These are phyloP conservation scores for Leptographium wingfieldii DNA, from an alignment of 2,329 filamentous ascomycete genomes.

Conservation along the genomic window DNA sequence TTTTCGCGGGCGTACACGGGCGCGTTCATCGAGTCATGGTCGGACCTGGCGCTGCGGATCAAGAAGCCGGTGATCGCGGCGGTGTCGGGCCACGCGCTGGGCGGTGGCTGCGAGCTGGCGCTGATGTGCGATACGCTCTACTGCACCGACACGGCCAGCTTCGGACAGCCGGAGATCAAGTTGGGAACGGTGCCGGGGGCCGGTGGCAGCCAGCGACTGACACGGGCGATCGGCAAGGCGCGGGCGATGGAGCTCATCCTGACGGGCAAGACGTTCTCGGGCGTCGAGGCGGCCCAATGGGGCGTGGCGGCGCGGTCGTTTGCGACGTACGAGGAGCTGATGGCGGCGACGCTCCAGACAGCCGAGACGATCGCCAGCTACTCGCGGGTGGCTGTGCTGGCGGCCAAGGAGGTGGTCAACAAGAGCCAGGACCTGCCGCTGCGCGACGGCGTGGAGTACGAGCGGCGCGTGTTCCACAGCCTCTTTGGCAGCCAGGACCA, in stretches of 20 bases:
- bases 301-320: constrained; percentile 79
- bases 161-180: constrained; percentile 96
- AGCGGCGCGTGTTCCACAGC: constrained; percentile 84
- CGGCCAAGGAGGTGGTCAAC: constrained; percentile 95
- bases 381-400: constrained; percentile 76
- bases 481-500: constrained; percentile 92
- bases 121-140: constrained; percentile 97
- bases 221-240: constrained; percentile 68
- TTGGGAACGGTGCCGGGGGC: constrained; percentile 85
- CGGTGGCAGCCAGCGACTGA: constrained; percentile 81
- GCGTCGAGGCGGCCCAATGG: constrained; percentile 77
- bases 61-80: constrained; percentile 93
- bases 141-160: constrained; percentile 73
- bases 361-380: constrained; percentile 84
- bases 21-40: constrained; percentile 96
- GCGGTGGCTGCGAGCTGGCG: constrained; percentile 89
- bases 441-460: constrained; percentile 85
- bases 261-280: constrained; percentile 73
- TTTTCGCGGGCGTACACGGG: constrained; percentile 78
- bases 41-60: constrained; percentile 65
- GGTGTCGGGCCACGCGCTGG: constrained; percentile 87
- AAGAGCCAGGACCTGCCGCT: constrained; percentile 90
- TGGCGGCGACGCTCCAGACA: constrained; percentile 68
- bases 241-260: constrained; percentile 86
- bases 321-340: constrained; percentile 64